A percentile compares a stretch with the other conserved stretches of the same genome.
Evolutionary conservation across 2,329 filamentous ascomycete genomes (phyloP).

Genomic region (Sclerotinia trifoliorum): DNA sequence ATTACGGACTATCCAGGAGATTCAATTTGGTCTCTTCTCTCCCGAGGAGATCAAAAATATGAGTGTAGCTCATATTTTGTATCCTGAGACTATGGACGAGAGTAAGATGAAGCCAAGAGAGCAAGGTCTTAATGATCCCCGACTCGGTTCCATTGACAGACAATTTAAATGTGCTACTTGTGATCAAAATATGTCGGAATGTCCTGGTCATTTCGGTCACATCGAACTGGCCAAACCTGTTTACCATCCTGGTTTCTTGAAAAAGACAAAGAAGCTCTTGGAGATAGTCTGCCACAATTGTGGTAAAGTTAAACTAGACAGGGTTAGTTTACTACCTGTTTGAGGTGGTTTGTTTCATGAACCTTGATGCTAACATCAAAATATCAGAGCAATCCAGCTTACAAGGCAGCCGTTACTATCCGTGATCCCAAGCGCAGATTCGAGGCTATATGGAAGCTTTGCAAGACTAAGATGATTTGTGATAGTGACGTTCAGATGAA

Average conservation of each 20-base stretch:
- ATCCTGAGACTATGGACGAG: slow-evolving; percentile 99
- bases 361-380: slow-evolving; percentile 60
- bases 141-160: slow-evolving; percentile 93
- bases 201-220: slow-evolving; percentile 96
- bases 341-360: slow-evolving; percentile 52
- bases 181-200: slow-evolving; percentile 91
- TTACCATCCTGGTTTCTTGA: slow-evolving; percentile 93
- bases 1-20: slow-evolving; percentile 96
- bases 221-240: slow-evolving; percentile 97
- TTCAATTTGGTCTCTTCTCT: slow-evolving; percentile 96
- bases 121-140: slow-evolving; percentile 90
- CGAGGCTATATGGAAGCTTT: slow-evolving; percentile 85
- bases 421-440: slow-evolving; percentile 95
- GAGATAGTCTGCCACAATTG: slow-evolving; percentile 99
- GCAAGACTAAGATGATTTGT: slow-evolving; percentile 83
- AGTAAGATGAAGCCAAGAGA: slow-evolving; percentile 86
- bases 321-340: slow-evolving; percentile 75
- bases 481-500: slow-evolving; percentile 72
- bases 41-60: slow-evolving; percentile 99
- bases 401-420: slow-evolving; percentile 74
- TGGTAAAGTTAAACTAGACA: slow-evolving; percentile 94
- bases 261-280: slow-evolving; percentile 98
- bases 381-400: slow-evolving; percentile 77
- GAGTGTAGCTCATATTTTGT: slow-evolving; percentile 94
- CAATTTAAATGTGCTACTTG: slow-evolving; percentile 96